Evolutionary conservation across 2,329 filamentous ascomycete species (phyloP).

Genomic region (Xylaria sp.): DNA sequence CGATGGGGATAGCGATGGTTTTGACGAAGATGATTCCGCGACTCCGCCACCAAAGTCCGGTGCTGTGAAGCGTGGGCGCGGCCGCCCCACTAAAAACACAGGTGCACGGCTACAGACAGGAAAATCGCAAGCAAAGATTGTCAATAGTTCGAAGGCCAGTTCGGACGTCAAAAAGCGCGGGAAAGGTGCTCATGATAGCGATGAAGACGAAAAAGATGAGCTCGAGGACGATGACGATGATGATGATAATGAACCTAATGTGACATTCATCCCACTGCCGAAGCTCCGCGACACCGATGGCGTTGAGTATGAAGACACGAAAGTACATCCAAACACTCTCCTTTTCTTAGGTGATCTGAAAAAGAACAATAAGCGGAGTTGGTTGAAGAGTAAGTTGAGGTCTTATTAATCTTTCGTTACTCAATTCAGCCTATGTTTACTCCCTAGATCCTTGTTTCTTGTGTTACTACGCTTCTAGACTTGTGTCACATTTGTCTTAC

Average conservation of each 20-base stretch:
- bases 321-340: conserved; percentile 67
- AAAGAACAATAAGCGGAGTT: conserved; percentile 66
- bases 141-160: neutral
- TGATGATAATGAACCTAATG: conserved; percentile 49
- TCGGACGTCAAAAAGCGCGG: conserved; percentile 33
- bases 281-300: conserved; percentile 54
- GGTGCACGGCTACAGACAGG: neutral
- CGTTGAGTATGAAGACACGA: conserved; percentile 61
- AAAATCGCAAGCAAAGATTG: neutral
- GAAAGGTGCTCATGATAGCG: conserved; percentile 42
- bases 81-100: conserved; percentile 35
- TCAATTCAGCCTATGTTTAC: neutral
- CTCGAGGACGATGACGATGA: conserved; percentile 51
- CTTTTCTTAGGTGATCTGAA: conserved; percentile 68
- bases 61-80: conserved; percentile 37
- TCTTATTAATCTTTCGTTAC: neutral
- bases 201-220: conserved; percentile 41
- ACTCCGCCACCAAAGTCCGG: conserved; percentile 30
- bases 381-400: conserved; percentile 64
- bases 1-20: conserved; percentile 39
- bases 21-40: conserved; percentile 39
- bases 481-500: too few relatives aligned
- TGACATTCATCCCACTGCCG: conserved; percentile 56
- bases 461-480: neutral
- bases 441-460: neutral